Base-by-base conservation (phyloP, 2,329 filamentous ascomycete genomes). In the Cadophora gregata region DNA sequence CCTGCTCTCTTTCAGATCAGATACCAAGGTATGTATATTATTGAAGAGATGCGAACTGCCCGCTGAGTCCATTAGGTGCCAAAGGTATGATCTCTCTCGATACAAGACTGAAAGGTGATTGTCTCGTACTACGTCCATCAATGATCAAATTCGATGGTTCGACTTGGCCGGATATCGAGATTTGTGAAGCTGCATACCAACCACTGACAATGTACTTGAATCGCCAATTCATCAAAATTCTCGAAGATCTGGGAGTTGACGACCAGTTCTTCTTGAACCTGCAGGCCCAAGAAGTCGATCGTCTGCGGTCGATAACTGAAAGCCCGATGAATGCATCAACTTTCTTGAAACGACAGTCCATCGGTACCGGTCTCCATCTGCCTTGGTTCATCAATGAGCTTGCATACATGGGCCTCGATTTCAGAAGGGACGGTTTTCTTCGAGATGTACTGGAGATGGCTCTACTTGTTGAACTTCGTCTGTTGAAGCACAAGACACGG, bases 1-100 rank as follows among this genome's bases (percentile, higher is more conserved):
- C 87, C 91, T 0, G 91, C 89, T 0, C 88, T 87, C 59, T 86
- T 93, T 55, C 93, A 96, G 73, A 90, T 96, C 51, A 86, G 93
- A 2, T 90, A 87, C 75, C 87, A 83, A 31, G 92, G 85, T 81
- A 78, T 71, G 75, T 66, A 29, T 2, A 8, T 14, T 27, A 19
- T 10, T 12, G 10, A 8, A 4, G 3, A 33, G 0, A 33, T 42
- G 16, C 45, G 31, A 1, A 16, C 31, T 25, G 9, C 16, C 25
- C 10, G 14, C n/a, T 63, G 14, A 69, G 27, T 19, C n/a, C 8
- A n/a, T 33, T 31, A 82, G 84, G 91, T 0, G 88, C 87, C 4
- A 96, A 96, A 77, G 93, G 92, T 0, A 92, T 94, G 87, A 82
- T 96, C 0, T 86, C 90, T 0, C 78, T 95, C 0, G 91, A 96